Evolutionary conservation across 2,329 filamentous ascomycete species (phyloP).

Genomic region (Bipolaris oryzae): DNA sequence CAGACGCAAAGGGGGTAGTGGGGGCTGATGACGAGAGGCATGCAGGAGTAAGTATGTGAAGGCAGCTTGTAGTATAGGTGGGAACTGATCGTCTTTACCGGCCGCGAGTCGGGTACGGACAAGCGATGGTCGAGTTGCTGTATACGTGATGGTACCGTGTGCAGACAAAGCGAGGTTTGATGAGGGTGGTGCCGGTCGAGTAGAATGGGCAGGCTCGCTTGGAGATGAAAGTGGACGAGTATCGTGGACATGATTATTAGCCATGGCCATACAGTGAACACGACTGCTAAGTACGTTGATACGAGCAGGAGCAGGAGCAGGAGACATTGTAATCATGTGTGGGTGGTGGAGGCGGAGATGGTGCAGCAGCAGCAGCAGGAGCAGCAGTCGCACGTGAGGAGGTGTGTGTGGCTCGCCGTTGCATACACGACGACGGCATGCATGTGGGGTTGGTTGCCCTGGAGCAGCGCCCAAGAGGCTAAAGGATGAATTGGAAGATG

Average conservation of each 20-base stretch:
- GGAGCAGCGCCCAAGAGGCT: background rate
- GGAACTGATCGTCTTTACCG: slow-evolving; percentile 1
- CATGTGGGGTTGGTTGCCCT: background rate
- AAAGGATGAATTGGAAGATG: background rate
- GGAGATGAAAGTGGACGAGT: background rate
- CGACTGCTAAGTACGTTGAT: background rate
- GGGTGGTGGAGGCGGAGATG: background rate
- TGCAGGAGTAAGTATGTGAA: background rate
- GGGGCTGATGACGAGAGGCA: background rate
- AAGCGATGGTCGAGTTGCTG: slow-evolving; percentile 9
- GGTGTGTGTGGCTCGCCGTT: background rate
- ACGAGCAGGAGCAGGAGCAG: background rate
- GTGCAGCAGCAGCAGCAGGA: background rate
- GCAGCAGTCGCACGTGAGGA: background rate
- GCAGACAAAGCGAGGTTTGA: background rate
- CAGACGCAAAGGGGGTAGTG: slow-evolving; percentile 2
- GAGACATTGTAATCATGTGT: background rate
- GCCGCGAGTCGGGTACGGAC: background rate
- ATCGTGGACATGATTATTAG: background rate
- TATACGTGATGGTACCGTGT: background rate
- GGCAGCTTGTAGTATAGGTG: background rate
- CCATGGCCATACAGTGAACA: background rate
- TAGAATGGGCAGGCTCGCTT: background rate
- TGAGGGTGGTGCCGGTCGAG: background rate
- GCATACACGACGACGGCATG: background rate